Percentiles rank a stretch among this genome's conserved stretches.
phyloP scores from a whole-genome alignment of 2,329 filamentous ascomycete genomes.

The Macrophomina phaseolina region DNA sequence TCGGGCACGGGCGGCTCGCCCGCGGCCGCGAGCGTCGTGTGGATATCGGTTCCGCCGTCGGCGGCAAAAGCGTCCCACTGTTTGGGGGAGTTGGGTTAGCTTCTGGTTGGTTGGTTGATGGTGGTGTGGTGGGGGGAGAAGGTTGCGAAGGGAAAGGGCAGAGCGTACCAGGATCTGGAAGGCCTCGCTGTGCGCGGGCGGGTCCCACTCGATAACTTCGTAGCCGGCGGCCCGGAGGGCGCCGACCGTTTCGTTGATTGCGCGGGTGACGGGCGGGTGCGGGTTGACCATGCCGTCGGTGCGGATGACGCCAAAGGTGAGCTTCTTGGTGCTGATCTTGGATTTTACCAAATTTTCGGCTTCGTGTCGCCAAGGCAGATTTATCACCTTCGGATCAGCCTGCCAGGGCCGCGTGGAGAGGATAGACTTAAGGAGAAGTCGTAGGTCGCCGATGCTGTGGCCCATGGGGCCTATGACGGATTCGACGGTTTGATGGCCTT shows the following conservation, averaged over 20 bases:
- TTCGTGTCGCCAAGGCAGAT: conserved; percentile 66
- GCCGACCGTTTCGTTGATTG: conserved; percentile 38
- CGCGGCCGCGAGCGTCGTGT: conserved; percentile 30
- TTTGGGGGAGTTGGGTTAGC: too few species aligned
- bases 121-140: too few species aligned
- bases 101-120: too few species aligned
- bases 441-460: conserved; percentile 60
- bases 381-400: conserved; percentile 67
- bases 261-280: conserved; percentile 31
- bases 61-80: conserved; percentile 5
- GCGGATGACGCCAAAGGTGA: conserved; percentile 37
- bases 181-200: conserved; percentile 24
- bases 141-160: too few species aligned
- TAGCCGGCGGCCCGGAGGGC: conserved; percentile 37
- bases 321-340: conserved; percentile 39
- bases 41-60: conserved; percentile 13
- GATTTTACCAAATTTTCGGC: conserved; percentile 60
- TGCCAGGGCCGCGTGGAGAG: conserved; percentile 68
- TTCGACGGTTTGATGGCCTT: conserved; percentile 67
- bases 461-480: conserved; percentile 69
- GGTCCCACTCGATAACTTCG: conserved; percentile 32
- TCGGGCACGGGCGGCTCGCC: conserved; percentile 41
- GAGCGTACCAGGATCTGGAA: conserved; percentile 1
- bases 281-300: conserved; percentile 12
- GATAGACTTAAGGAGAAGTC: conserved; percentile 62